These are phyloP conservation scores for Colletotrichum plurivorum DNA, from an alignment of 2,329 filamentous ascomycete genomes.

Conservation along the genomic window DNA sequence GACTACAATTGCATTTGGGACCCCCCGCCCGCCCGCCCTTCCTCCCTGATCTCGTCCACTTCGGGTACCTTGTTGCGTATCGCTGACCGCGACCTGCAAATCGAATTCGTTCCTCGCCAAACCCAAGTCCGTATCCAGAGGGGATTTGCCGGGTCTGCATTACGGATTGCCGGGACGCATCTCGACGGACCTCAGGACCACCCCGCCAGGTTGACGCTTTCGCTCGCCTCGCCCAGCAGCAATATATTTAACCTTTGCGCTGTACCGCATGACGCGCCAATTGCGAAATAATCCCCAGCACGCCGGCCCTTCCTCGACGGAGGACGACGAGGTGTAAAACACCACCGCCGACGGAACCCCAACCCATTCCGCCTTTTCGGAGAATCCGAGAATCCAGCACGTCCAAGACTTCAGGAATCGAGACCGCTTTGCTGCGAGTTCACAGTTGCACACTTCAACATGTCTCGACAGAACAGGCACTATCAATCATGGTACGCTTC, in stretches of 20 bases:
- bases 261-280: conserved; percentile 39
- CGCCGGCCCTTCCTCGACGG: conserved; percentile 18
- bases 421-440: background rate
- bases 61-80: conserved; percentile 37
- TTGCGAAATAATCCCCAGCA: conserved; percentile 15
- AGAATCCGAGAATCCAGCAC: no score
- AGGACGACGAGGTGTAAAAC: conserved; percentile 32
- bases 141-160: conserved; percentile 23
- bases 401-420: background rate
- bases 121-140: conserved; percentile 19
- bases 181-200: conserved; percentile 7
- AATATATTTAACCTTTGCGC: conserved; percentile 29
- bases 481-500: conserved; percentile 41
- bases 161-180: background rate
- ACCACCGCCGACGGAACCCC: conserved; percentile 3
- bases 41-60: conserved; percentile 29
- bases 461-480: conserved; percentile 41
- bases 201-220: conserved; percentile 8
- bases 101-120: conserved; percentile 24
- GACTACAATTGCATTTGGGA: conserved; percentile 39
- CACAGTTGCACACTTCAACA: conserved; percentile 7
- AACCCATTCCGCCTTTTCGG: background rate
- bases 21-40: conserved; percentile 38
- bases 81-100: conserved; percentile 13
- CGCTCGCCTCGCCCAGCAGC: conserved; percentile 3